Evolutionary conservation across 2,329 filamentous ascomycete species (phyloP), one percentile per base, ranked within the genome.

Genomic region (Trichophyton schoenleinii): DNA sequence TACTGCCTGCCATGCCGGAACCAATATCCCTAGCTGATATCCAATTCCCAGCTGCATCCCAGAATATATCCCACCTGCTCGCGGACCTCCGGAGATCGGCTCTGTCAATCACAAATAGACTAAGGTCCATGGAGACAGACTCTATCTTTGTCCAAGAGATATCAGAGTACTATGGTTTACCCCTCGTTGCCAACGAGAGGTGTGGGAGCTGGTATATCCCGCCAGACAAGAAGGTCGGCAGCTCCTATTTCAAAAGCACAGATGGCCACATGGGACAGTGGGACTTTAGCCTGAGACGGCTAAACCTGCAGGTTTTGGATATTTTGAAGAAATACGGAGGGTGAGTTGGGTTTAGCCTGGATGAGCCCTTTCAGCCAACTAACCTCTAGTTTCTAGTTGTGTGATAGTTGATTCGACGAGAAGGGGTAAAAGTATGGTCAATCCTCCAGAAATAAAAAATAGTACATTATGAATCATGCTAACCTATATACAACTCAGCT

Each of bases 211-310:
- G 94, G 94, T 97, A 97, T 72, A 87, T 97, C 28, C 74, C 77
- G 2, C 86, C 86, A 0, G 73, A 73, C 6, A 69, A 69, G 28
- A 94, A 92, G 73, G 75, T 71, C 0, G 88, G 83, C 36, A 91
- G 88, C 66, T 89, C 87, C 36, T 99, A 97, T 75, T 99, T 97
- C 76, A 99, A 99, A 79, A 95, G 89, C 74, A 99, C 94, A 1
- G 94, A 99, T 75, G 94, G 94, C 0, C 94, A 99, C 72, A 85
- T 86, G 59, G 86, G 89, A 7, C 86, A 95, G 69, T 99, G 94
- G 94, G 83, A 86, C 64, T 96, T 97, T 70, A 96, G 89, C 74
- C 82, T 87, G 22, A 79, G 94, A 64, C 80, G 94, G 65, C 75
- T 97, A 69, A 99, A 99, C 71, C 71, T 96, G 68, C 88, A 95